A percentile compares a stretch with the other conserved stretches of the same genome.
Conservation (phyloP, 768 basidiomycete species). For the Rhizopogon vinicolor region DNA sequence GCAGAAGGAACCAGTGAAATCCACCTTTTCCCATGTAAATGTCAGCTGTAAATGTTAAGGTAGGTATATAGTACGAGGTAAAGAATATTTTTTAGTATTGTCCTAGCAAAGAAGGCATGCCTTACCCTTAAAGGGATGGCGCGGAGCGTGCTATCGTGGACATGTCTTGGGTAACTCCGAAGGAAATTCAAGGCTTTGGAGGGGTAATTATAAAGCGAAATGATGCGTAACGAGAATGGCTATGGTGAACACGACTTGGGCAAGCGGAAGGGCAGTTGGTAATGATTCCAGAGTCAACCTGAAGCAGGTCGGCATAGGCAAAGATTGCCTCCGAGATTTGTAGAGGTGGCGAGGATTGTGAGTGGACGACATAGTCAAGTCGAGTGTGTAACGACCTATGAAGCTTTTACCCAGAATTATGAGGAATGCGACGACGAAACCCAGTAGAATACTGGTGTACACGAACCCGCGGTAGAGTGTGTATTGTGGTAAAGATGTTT, state of each 20-base stretch:
- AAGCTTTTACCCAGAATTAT: background rate
- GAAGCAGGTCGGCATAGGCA: background rate
- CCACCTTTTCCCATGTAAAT: too few relatives aligned
- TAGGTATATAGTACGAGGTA: too few relatives aligned
- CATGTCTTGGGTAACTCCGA: background rate
- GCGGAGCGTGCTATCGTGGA: too few relatives aligned
- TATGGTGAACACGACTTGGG: background rate
- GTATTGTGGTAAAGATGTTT: background rate
- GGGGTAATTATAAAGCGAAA: background rate
- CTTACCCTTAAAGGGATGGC: too few relatives aligned
- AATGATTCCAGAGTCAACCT: background rate
- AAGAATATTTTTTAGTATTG: too few relatives aligned
- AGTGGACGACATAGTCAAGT: background rate
- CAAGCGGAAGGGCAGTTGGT: background rate
- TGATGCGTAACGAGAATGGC: background rate
- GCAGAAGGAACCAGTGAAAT: too few relatives aligned
- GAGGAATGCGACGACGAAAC: background rate
- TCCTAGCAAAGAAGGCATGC: too few relatives aligned
- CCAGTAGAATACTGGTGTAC: background rate
- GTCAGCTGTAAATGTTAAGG: too few relatives aligned
- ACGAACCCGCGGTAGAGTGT: background rate
- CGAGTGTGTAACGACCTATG: background rate
- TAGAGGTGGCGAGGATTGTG: too few relatives aligned
- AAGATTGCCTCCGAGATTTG: background rate
- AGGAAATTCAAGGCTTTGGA: background rate